Evolutionary conservation across 495 filamentous ascomycete species (phyloP).

Genomic region (Trichoderma gamsii): DNA sequence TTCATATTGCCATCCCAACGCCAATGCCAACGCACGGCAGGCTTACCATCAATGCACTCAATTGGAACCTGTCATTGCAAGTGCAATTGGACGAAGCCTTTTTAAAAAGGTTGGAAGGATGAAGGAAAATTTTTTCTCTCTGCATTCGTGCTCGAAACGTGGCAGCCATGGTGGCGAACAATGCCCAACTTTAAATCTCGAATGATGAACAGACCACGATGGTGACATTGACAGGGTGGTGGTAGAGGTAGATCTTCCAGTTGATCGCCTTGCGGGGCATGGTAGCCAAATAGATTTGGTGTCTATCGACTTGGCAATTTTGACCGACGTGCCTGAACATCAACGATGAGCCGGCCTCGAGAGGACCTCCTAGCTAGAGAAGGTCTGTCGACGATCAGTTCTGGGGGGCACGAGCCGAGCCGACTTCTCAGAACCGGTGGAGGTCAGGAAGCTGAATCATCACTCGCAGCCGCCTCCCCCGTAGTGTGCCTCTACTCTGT

Average conservation of each 20-base stretch:
- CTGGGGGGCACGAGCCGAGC: background rate
- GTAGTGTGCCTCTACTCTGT: too few species aligned
- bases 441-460: background rate
- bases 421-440: background rate
- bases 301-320: background rate
- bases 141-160: background rate
- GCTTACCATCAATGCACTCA: background rate
- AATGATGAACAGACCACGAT: background rate
- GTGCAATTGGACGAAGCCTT: background rate
- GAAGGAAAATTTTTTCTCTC: background rate
- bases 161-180: background rate
- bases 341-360: background rate
- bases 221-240: background rate
- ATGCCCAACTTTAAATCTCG: background rate
- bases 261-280: slow-evolving; percentile 8
- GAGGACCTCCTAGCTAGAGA: background rate
- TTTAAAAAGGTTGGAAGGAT: background rate
- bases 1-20: background rate
- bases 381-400: slow-evolving; percentile 1
- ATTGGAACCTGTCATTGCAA: background rate
- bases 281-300: background rate
- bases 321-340: slow-evolving; percentile 2
- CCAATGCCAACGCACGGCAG: slow-evolving; percentile 1
- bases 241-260: background rate
- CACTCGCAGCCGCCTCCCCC: background rate